phyloP scores from a whole-genome alignment of 305 asterid species.

The Rubia tinctorum region DNA sequence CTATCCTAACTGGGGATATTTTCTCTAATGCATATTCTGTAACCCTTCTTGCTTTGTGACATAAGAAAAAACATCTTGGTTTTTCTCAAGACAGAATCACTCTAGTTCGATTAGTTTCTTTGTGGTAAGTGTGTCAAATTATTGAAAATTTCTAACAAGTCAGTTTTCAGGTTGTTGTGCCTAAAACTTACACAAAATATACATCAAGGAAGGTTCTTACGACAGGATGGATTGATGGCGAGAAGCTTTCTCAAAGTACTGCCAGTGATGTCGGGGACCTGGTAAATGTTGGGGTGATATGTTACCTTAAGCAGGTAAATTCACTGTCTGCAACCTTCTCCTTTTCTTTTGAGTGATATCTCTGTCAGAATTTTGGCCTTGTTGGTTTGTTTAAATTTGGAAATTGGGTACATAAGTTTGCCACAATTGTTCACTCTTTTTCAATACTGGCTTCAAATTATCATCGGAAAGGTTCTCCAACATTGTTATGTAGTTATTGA shows the following conservation, averaged over 20 bases:
- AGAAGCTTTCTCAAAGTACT: slow-evolving; percentile 96
- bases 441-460: background rate
- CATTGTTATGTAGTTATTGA: background rate
- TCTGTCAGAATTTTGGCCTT: background rate
- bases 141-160: slow-evolving; percentile 1
- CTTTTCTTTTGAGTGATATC: background rate
- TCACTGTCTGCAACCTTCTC: background rate
- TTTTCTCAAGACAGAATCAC: slow-evolving; percentile 1
- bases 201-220: slow-evolving; percentile 98
- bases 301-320: slow-evolving; percentile 98
- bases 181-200: slow-evolving; percentile 73
- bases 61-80: background rate
- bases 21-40: background rate
- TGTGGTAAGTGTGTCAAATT: background rate
- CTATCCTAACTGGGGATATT: background rate
- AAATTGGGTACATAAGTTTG: slow-evolving; percentile 1
- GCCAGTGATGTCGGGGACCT: slow-evolving; percentile 98
- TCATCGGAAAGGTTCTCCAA: background rate
- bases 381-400: background rate
- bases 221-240: slow-evolving; percentile 92
- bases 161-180: slow-evolving; percentile 79
- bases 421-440: background rate
- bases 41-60: background rate
- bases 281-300: slow-evolving; percentile 98
- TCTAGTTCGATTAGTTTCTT: background rate